Evolutionary conservation across 129 eudicot genomes (phyloP).

Genomic region (Tanacetum coccineum): DNA sequence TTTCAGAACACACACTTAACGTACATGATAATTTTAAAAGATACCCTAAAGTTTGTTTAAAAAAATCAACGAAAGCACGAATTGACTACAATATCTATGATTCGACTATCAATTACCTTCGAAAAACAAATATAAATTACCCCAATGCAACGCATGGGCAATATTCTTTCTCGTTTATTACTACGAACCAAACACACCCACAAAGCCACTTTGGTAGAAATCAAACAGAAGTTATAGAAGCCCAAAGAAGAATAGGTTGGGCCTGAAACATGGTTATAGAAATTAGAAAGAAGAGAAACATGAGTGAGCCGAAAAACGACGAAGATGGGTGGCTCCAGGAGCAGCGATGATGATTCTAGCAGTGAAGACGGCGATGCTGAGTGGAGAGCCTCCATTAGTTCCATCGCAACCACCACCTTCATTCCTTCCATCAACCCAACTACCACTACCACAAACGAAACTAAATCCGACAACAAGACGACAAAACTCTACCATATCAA

Average conservation of each 20-base stretch:
- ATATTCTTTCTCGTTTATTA: too few relatives aligned
- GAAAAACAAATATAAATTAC: too few relatives aligned
- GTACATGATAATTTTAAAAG: too few relatives aligned
- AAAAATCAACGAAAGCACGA: too few relatives aligned
- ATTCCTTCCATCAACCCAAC: conserved; percentile 20
- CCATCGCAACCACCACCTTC: conserved; percentile 44
- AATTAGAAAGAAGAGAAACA: not conserved
- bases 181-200: too few relatives aligned
- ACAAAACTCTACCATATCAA: conserved; percentile 62
- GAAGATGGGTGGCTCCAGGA: conserved; percentile 48
- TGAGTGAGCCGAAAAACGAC: not conserved
- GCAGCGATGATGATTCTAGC: conserved; percentile 59
- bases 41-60: too few relatives aligned
- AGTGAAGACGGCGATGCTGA: conserved; percentile 75
- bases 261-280: not conserved
- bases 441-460: conserved; percentile 22
- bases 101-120: too few relatives aligned
- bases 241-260: not conserved
- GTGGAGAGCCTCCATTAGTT: conserved; percentile 87
- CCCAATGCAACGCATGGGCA: too few relatives aligned
- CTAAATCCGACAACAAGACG: conserved; percentile 24
- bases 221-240: too few relatives aligned
- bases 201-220: too few relatives aligned
- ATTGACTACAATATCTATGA: too few relatives aligned
- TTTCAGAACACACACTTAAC: too few relatives aligned